Evolutionary conservation across 306 rosid species (phyloP), one percentile per base, ranked within the genome.

Genomic region (Citrullus colocynthis): DNA sequence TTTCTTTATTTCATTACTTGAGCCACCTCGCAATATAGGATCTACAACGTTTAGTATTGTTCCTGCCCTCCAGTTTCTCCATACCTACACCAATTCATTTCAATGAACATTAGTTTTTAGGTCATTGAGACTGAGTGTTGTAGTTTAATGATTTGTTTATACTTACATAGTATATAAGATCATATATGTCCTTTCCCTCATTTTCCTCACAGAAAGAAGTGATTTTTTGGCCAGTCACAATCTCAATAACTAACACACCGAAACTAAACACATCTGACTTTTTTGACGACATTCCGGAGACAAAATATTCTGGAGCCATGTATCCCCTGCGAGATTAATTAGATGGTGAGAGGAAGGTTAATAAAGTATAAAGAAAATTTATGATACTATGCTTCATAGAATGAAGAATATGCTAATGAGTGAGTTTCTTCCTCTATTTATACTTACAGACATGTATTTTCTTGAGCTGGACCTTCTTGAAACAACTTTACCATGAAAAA

Each of bases 61-160:
- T 20, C 86, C 78, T 1, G 85, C 78, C 11, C 56, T 77, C 88
- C 84, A 87, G 21, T 76, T 78, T 60, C 57, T 84, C 90, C 93
- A 89, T 59, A 81, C 85, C 89, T 85, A 74, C 72, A 75, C 18
- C 37, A 57, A 76, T 76, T 58, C 20, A 45, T 21, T 32, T 11
- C 21, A 57, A 17, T 59, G 30, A 41, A 21, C 36, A 20, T 28
- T 36, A 56, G 12, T 11, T 54, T 32, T 54, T 54, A 3, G 16
- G 6, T 4, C 18, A 57, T 20, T 20, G 30, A 11, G 28, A 36
- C 7, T 6, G 20, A 52, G 9, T 16, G 8, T 52, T 4, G 34
- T 34, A 24, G 6, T 21, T 67, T 51, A 12, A 20, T 11, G 18
- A 67, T n/a, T 9, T 20, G 9, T 61, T 8, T 7, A 62, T 17